A percentile compares a stretch with the other conserved stretches of the same genome.
Conservation (phyloP, 257 asterid species). For the Forsythia suspensa region DNA sequence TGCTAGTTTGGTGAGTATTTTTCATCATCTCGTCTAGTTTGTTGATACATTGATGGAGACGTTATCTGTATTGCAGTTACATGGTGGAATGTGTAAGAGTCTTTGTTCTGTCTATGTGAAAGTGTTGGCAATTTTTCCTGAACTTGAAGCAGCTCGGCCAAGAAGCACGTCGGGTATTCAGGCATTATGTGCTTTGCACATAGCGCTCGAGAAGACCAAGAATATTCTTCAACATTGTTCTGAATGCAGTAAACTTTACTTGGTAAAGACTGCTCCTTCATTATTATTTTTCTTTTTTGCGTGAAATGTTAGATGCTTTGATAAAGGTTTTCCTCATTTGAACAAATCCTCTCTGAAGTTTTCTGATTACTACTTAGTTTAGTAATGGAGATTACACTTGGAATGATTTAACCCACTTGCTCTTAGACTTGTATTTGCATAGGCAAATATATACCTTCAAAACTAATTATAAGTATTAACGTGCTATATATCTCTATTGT, state of each 20-base stretch:
- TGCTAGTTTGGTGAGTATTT: background rate
- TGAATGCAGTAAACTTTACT: constrained; percentile 95
- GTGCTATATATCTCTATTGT: background rate
- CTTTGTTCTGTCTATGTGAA: constrained; percentile 67
- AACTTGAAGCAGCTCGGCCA: constrained; percentile 94
- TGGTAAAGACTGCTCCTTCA: constrained; percentile 47
- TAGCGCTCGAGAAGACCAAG: constrained; percentile 97
- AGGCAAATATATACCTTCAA: background rate
- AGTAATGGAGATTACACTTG: background rate
- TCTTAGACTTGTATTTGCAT: background rate
- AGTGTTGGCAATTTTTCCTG: constrained; percentile 88
- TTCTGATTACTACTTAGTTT: background rate
- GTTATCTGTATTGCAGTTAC: constrained; percentile 59
- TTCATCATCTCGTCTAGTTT: background rate
- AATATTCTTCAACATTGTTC: constrained; percentile 92
- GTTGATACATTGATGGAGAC: constrained; percentile 18
- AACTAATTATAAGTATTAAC: background rate
- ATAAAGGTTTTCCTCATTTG: background rate
- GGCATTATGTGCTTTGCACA: constrained; percentile 94
- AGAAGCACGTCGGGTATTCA: constrained; percentile 98
- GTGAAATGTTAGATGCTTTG: background rate
- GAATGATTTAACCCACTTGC: background rate
- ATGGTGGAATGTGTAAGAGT: constrained; percentile 95
- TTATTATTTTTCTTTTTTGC: background rate
- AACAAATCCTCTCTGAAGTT: background rate